phyloP scores from a whole-genome alignment of 1,139 yeast genomes.

The Candida sp. region DNA sequence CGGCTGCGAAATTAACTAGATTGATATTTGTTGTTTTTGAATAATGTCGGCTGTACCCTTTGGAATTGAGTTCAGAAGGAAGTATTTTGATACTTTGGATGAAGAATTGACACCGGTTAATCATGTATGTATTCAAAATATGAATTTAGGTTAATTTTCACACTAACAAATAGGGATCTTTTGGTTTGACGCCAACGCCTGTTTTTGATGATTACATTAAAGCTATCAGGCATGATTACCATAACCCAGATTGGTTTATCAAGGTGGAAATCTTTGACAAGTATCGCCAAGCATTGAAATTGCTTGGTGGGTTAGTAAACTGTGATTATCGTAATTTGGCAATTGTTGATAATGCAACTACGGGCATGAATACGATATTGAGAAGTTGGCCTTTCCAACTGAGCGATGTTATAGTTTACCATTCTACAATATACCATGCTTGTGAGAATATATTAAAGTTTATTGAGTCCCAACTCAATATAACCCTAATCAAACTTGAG shows the following conservation, averaged over 20 bases:
- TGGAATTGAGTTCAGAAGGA: constrained; percentile 48
- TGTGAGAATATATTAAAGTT: constrained; percentile 49
- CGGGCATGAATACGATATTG: constrained; percentile 53
- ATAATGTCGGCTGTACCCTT: constrained; percentile 26
- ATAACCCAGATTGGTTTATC: constrained; percentile 39
- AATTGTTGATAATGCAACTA: constrained; percentile 52
- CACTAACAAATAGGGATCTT: constrained; percentile 33
- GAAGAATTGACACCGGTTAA: constrained; percentile 39
- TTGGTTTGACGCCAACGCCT: constrained; percentile 42
- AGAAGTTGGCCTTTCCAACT: constrained; percentile 46
- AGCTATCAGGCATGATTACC: constrained; percentile 20
- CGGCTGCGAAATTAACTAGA: not conserved
- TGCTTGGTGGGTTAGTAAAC: constrained; percentile 26
- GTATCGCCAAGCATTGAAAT: constrained; percentile 22
- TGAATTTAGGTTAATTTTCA: not conserved
- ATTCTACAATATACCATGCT: constrained; percentile 51
- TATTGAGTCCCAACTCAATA: constrained; percentile 31
- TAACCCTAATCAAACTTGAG: constrained; percentile 36
- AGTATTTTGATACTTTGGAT: constrained; percentile 41
- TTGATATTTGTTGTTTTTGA: not conserved
- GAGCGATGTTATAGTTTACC: constrained; percentile 48
- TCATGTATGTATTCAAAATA: constrained; percentile 19
- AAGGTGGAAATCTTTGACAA: constrained; percentile 14
- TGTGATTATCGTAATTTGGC: constrained; percentile 39
- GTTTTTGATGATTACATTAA: constrained; percentile 23